Conservation (phyloP, 2,329 filamentous ascomycete species). For the Huntiella bhutanensis region DNA sequence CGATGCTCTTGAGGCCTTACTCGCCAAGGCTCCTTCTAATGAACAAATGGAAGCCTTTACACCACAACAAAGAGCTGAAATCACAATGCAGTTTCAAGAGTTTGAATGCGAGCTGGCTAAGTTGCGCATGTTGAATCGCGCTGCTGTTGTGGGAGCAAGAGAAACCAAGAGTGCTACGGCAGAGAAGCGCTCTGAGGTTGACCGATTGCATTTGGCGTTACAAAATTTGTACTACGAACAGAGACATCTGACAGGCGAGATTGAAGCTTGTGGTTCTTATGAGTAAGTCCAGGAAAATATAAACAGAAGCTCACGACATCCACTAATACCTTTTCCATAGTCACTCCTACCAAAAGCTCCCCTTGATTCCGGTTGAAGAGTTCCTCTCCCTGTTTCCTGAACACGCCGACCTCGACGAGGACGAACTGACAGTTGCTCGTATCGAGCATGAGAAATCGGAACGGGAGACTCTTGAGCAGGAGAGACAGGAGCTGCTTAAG, state of each 20-base stretch:
- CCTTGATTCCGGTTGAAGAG: constrained; percentile 64
- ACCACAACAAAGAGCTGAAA: background rate
- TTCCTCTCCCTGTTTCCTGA: constrained; percentile 65
- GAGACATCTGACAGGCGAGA: constrained; percentile 74
- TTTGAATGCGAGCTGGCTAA: constrained; percentile 49
- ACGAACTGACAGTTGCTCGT: constrained; percentile 69
- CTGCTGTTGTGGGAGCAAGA: constrained; percentile 61
- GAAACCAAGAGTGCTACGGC: constrained; percentile 74
- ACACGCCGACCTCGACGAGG: constrained; percentile 50
- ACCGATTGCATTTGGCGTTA: constrained; percentile 74
- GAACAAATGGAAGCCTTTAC: constrained; percentile 19
- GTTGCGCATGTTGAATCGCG: constrained; percentile 64
- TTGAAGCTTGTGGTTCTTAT: constrained; percentile 74
- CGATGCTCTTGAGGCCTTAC: constrained; percentile 24
- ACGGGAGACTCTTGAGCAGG: constrained; percentile 67
- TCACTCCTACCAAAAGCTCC: constrained; percentile 74
- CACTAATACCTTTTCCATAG: constrained; percentile 22
- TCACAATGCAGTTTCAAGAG: constrained; percentile 2
- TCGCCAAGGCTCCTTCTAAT: constrained; percentile 20
- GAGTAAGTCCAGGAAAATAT: constrained; percentile 40
- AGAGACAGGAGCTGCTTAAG: constrained; percentile 56
- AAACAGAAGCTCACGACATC: background rate
- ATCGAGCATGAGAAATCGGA: constrained; percentile 82
- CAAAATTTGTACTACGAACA: constrained; percentile 97
- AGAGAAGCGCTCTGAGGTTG: constrained; percentile 77